These are phyloP conservation scores for Polysphondylium violaceum DNA, from an alignment of 78 protist species.

Conservation along the genomic window DNA sequence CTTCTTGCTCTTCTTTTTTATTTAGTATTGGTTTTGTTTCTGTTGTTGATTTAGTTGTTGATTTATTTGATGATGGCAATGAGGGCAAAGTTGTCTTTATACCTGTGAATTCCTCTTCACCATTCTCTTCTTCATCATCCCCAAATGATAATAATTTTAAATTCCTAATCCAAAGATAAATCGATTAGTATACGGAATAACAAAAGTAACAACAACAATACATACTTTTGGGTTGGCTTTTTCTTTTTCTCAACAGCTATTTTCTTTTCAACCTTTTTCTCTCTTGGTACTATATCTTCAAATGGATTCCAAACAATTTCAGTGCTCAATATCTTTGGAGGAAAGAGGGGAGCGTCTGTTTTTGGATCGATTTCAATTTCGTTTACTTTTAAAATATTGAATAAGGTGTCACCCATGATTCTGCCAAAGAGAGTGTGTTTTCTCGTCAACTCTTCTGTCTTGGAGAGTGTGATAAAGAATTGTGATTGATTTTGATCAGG, in stretches of 20 bases:
- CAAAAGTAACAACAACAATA: not conserved
- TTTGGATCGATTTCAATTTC: conserved; percentile 85
- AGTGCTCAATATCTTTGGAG: conserved; percentile 76
- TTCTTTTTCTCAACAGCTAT: conserved; percentile 7
- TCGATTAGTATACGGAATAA: not conserved
- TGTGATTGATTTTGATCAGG: conserved; percentile 90
- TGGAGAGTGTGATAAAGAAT: conserved; percentile 94
- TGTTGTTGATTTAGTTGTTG: not conserved
- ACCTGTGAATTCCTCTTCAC: not conserved
- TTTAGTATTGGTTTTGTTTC: not conserved
- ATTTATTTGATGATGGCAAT: not conserved
- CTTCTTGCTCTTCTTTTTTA: not conserved
- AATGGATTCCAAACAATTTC: conserved; percentile 94
- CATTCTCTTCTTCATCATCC: conserved; percentile 81
- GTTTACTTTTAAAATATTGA: conserved; percentile 79
- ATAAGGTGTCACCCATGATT: conserved; percentile 89
- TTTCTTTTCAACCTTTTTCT: not conserved
- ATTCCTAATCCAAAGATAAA: conserved; percentile 24
- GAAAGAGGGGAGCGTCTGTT: conserved; percentile 90
- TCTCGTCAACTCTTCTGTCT: conserved; percentile 84
- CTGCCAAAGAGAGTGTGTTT: conserved; percentile 96
- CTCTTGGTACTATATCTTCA: conserved; percentile 90
- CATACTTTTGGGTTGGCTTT: conserved; percentile 37
- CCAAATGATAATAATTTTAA: conserved; percentile 87
- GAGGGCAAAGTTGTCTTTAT: not conserved